Base-by-base conservation (phyloP, 176 grass and related monocot species). In the Aegilops longissima region DNA sequence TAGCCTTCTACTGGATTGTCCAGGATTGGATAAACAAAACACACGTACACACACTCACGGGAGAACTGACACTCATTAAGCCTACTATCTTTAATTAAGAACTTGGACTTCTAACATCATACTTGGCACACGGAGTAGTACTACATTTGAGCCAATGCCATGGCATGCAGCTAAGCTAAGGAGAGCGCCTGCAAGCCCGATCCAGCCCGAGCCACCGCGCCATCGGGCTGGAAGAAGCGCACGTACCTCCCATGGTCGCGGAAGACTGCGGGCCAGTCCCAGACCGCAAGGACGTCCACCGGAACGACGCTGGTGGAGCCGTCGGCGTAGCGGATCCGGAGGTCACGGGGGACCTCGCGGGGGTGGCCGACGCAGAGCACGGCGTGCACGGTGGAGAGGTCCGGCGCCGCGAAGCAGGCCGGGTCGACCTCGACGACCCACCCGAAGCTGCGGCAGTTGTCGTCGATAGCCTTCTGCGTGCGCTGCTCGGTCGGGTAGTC, bases 161-260 rank as follows among this genome's bases (percentile, higher is more conserved):
- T 66, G 27, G 27, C 64, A 66, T 7, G 25, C 12, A 11, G 67
- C 67, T 72, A 72, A 23, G 69, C 21, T 9, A 72, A n/a, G 69
- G 35, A 40, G n/a, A 72, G 38, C 35, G 35, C 35, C 69, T 72
- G 70, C 38, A 73, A 54, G 14, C 5, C 51, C 51, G 14, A 54
- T 0, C 51, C 16, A 6, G 16, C 45, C 45, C 45, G 51, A 54
- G 51, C 14, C 51, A 54, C 13, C 14, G 16, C 16, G 45, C 12
- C 12, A 49, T 49, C 45, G 12, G n/a, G 70, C 70, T 25, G 71
- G 38, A 75, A 84, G n/a, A 76, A 33, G 4, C 70, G 56, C 56
- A 84, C 82, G 82, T 84, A 76, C 25, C 29, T n/a, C 0, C 82
- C 82, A 39, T 76, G 61, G 27, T 39, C 71, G 59, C 45, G 38